These are phyloP conservation scores for Colletotrichum ledebouriae DNA, from an alignment of 2,329 filamentous ascomycete genomes.

Conservation along the genomic window DNA sequence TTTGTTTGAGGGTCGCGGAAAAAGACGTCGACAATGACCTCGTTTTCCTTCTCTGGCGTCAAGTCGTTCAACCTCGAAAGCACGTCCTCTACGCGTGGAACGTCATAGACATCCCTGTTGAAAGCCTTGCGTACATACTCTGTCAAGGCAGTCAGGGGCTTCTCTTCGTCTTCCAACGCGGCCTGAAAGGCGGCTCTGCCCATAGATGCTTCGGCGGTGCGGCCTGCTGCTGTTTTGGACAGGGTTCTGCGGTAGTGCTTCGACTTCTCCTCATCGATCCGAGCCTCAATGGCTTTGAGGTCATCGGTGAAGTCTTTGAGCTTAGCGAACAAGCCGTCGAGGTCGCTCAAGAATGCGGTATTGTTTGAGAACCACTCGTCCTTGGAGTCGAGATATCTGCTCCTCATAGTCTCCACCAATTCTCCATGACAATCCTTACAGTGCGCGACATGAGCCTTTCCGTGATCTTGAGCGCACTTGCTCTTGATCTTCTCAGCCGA, in stretches of 20 bases:
- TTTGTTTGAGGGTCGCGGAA: constrained; percentile 56
- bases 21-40: constrained; percentile 41
- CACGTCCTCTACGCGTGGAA: constrained; percentile 33
- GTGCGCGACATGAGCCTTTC: constrained; percentile 57
- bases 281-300: constrained; percentile 62
- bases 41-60: constrained; percentile 21
- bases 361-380: constrained; percentile 67
- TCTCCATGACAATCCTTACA: constrained; percentile 64
- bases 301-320: constrained; percentile 59
- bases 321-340: constrained; percentile 63
- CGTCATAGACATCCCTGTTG: constrained; percentile 7
- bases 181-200: constrained; percentile 28
- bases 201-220: constrained; percentile 36
- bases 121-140: constrained; percentile 33
- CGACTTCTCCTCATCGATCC: constrained; percentile 65
- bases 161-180: constrained; percentile 33
- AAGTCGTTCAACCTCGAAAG: constrained; percentile 37
- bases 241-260: constrained; percentile 63
- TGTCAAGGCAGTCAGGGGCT: constrained; percentile 13
- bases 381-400: constrained; percentile 53
- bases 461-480: constrained; percentile 59
- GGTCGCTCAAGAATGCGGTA: constrained; percentile 62
- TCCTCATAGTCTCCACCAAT: constrained; percentile 60
- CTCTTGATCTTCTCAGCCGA: constrained; percentile 59
- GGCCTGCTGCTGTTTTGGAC: constrained; percentile 42